Evolutionary conservation across 805 yeast genomes (phyloP).

Genomic region (Saccharomycopsis guyanensis): DNA sequence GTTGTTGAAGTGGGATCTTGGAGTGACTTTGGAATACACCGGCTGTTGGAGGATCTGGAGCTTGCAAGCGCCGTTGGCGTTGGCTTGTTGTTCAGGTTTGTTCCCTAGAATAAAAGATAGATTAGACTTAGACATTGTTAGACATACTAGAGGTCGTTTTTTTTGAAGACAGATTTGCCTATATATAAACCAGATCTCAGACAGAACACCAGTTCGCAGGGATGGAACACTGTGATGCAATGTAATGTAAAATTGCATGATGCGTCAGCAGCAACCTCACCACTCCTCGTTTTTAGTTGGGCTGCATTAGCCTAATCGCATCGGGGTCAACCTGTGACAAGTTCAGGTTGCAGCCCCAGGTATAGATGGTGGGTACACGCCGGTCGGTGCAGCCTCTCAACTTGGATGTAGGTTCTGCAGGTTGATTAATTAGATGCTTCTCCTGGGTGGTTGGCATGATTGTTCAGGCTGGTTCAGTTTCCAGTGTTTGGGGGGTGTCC

Average conservation of each 20-base stretch:
- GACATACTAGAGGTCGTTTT: too few species aligned
- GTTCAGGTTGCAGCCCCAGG: too few species aligned
- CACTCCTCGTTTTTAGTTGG: neutral
- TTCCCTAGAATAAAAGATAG: constrained; percentile 12
- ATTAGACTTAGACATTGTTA: constrained; percentile 16
- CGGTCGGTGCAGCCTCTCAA: too few species aligned
- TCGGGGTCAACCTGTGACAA: neutral
- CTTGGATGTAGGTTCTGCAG: too few species aligned
- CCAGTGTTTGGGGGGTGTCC: too few species aligned
- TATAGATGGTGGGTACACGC: too few species aligned
- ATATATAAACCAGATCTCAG: too few species aligned
- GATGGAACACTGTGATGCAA: neutral
- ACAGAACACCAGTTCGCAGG: neutral
- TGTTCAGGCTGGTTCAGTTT: too few species aligned
- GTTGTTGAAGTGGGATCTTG: constrained; percentile 19
- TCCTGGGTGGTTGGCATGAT: too few species aligned
- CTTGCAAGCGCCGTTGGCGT: neutral
- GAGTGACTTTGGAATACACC: constrained; percentile 27
- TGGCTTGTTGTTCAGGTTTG: neutral
- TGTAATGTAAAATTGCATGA: neutral
- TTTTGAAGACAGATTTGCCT: too few species aligned
- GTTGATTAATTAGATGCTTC: too few species aligned
- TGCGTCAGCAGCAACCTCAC: neutral
- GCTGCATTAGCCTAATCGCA: neutral
- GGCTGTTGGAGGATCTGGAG: constrained; percentile 27